Base-by-base conservation (phyloP, 2,329 filamentous ascomycete genomes). In the Botryotinia calthae region DNA sequence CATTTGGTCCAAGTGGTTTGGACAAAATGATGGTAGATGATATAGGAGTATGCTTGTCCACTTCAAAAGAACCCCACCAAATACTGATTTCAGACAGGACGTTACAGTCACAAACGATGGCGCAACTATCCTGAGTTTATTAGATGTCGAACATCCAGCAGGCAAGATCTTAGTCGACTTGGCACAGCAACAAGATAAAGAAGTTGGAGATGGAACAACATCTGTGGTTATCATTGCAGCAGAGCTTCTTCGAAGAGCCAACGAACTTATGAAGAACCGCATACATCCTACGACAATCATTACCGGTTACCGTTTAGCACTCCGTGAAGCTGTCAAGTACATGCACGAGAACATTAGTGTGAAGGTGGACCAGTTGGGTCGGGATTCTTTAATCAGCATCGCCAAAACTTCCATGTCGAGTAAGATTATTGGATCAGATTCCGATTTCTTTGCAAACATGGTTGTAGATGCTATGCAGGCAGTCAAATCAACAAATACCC, bases 21-120 rank as follows among this genome's bases (percentile, higher is more conserved):
- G 96, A 99, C 83, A 99, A 99, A 89, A 99, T 99, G 96, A 98
- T 99, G 96, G 96, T 99, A 79, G 96, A 99, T 85, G 96, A 99
- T 82, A 98, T 99, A 83, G 96, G 96, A 81, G 92, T 94, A 89
- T 79, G 90, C 79, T 73, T 72, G 59, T 42, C 37, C 63, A 28
- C 34, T 51, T 51, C 66, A 54, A 66, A 65, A 40, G 54, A 73
- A 73, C 72, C 46, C 61, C 64, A 61, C 48, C 37, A 67, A 71
- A 67, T 72, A 72, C 78, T 80, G 71, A 80, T 62, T 66, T 64
- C 70, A 63, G 40, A 48, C 79, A 94, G 91, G 96, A 99, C 86
- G 96, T 99, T 74, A 99, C 96, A 74, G 96, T 99, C 73, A 99
- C 96, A 77, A 99, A 99, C 84, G 96, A 99, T 84, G 96, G 96